Conservation (phyloP, 1,284 basidiomycete genomes). For the Bondarzewia mesenterica region DNA sequence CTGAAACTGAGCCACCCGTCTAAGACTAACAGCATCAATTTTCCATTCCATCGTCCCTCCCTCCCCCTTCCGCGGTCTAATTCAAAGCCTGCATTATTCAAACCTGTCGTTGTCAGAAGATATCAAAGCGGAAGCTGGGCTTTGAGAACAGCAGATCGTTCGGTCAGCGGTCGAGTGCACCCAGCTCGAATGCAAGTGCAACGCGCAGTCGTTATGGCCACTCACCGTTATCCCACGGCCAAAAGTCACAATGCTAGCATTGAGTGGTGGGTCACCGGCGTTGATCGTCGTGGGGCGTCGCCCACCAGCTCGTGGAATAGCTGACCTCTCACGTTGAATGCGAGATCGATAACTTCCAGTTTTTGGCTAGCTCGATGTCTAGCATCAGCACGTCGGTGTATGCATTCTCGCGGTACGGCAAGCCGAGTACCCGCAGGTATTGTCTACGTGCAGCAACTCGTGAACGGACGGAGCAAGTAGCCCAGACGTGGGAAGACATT, state of each 20-base stretch:
- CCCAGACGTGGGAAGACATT: constrained; percentile 16
- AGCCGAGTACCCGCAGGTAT: constrained; percentile 65
- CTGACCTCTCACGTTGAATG: constrained; percentile 43
- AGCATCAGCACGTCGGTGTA: constrained; percentile 60
- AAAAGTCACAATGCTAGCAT: neutral
- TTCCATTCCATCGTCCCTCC: constrained; percentile 13
- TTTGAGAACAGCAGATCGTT: constrained; percentile 50
- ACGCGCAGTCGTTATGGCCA: neutral
- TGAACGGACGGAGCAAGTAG: constrained; percentile 24
- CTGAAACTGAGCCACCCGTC: constrained; percentile 65
- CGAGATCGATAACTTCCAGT: constrained; percentile 49
- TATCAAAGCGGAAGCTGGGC: constrained; percentile 72
- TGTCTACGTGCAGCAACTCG: constrained; percentile 46
- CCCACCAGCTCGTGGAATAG: constrained; percentile 49
- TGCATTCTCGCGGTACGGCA: constrained; percentile 73
- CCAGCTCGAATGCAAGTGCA: neutral
- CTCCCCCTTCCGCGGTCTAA: neutral
- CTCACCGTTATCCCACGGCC: neutral
- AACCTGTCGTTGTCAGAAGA: constrained; percentile 49
- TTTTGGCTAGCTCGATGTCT: constrained; percentile 74
- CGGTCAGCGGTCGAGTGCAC: constrained; percentile 19
- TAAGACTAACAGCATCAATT: constrained; percentile 11
- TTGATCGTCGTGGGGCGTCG: constrained; percentile 7
- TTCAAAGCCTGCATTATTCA: constrained; percentile 6
- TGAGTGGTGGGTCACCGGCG: neutral